Conservation (phyloP, 2,329 filamentous ascomycete genomes). For the Fusarium camptoceras region DNA sequence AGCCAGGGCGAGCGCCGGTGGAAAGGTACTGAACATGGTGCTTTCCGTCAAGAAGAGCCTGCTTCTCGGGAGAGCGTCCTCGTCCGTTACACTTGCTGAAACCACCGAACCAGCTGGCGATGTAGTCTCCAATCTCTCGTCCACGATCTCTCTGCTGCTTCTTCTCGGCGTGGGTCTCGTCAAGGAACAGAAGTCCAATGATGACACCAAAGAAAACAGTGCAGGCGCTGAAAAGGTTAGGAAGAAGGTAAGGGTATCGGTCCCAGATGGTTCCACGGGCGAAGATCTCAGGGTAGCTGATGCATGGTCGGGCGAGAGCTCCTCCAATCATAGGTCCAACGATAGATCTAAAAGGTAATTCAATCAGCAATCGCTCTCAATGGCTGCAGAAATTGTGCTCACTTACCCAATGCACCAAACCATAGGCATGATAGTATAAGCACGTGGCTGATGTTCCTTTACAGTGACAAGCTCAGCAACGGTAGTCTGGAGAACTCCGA, state of each 20-base stretch:
- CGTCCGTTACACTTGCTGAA: conserved; percentile 51
- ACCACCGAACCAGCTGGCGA: conserved; percentile 62
- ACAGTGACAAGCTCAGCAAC: conserved; percentile 93
- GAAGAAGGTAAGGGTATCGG: conserved; percentile 87
- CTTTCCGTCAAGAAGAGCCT: conserved; percentile 72
- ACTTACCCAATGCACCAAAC: conserved; percentile 93
- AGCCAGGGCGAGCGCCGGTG: conserved; percentile 16
- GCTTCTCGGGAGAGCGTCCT: conserved; percentile 64
- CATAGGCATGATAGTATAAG: conserved; percentile 97
- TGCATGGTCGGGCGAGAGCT: conserved; percentile 85
- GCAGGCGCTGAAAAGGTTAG: conserved; percentile 89
- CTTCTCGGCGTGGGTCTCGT: conserved; percentile 91
- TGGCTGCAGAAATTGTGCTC: background rate
- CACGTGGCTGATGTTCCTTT: conserved; percentile 93
- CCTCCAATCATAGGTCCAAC: conserved; percentile 93
- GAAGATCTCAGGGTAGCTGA: conserved; percentile 83
- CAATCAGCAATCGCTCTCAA: conserved; percentile 40
- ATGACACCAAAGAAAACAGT: conserved; percentile 81
- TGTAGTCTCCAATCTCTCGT: conserved; percentile 78
- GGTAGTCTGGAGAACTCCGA: conserved; percentile 93
- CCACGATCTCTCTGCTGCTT: conserved; percentile 82
- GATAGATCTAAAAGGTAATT: conserved; percentile 73
- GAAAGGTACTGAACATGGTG: conserved; percentile 70
- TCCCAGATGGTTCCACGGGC: conserved; percentile 81
- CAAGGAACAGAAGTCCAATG: conserved; percentile 86